These are phyloP conservation scores for Cyclostephanos tholiformis DNA, from an alignment of 108 stramenopile species.

Conservation along the genomic window DNA sequence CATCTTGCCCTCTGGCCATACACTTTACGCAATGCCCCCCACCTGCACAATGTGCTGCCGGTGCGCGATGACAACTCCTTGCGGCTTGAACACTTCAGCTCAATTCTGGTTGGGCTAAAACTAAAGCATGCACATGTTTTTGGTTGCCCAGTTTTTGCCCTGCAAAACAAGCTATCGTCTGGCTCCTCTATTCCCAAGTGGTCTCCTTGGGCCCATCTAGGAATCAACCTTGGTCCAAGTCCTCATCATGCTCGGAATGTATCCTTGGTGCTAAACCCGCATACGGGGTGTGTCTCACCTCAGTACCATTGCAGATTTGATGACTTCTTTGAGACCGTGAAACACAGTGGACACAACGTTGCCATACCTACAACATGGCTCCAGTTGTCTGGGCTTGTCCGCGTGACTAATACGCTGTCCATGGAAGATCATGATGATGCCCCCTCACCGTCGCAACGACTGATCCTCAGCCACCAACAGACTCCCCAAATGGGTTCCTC, in stretches of 20 bases:
- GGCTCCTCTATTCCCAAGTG: constrained; percentile 23
- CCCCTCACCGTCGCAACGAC: neutral
- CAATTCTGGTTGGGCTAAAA: neutral
- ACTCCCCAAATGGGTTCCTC: too few relatives aligned
- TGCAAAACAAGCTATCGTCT: constrained; percentile 6
- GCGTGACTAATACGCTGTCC: neutral
- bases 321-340: too few relatives aligned
- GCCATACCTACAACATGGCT: neutral
- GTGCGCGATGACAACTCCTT: neutral
- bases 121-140: constrained; percentile 19
- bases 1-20: constrained; percentile 41
- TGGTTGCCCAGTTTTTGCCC: constrained; percentile 35
- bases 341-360: neutral
- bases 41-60: neutral
- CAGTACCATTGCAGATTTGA: too few relatives aligned
- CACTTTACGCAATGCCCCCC: constrained; percentile 22
- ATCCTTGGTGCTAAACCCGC: constrained; percentile 26
- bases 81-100: constrained; percentile 14
- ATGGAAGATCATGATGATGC: neutral
- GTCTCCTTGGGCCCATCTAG: constrained; percentile 16
- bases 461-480: neutral
- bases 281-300: constrained; percentile 41
- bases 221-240: too few relatives aligned
- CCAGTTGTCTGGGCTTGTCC: neutral
- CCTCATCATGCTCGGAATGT: constrained; percentile 23